Evolutionary conservation across 345 rosid species (phyloP).

Genomic region (Heritiera fomes): DNA sequence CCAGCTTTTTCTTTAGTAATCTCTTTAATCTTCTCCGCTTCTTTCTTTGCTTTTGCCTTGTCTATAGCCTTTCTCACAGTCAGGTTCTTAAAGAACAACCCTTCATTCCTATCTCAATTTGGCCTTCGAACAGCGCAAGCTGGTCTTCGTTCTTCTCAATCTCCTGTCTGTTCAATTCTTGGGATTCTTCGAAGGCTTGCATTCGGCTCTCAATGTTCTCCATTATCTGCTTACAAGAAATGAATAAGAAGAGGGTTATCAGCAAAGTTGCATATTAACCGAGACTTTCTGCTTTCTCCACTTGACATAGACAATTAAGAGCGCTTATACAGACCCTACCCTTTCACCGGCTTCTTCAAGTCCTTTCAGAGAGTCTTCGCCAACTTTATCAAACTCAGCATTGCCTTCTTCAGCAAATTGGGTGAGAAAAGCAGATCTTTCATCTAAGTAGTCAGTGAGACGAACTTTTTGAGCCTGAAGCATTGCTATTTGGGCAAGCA

Average conservation of each 20-base stretch:
- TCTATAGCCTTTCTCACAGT: slow-evolving; percentile 51
- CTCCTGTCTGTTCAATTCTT: slow-evolving; percentile 57
- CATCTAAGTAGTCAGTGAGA: slow-evolving; percentile 77
- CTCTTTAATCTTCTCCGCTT: slow-evolving; percentile 52
- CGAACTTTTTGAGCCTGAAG: slow-evolving; percentile 82
- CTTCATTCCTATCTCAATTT: slow-evolving; percentile 77
- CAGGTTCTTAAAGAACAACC: slow-evolving; percentile 84
- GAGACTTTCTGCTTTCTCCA: not conserved
- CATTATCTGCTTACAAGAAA: slow-evolving; percentile 57
- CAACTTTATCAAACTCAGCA: slow-evolving; percentile 77
- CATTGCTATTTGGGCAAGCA: slow-evolving; percentile 83
- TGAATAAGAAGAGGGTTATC: slow-evolving; percentile 26
- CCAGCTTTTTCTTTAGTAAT: slow-evolving; percentile 51
- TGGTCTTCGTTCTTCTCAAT: slow-evolving; percentile 65
- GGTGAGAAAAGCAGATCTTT: slow-evolving; percentile 66
- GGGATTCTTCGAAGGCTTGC: slow-evolving; percentile 88
- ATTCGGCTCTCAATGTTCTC: slow-evolving; percentile 77
- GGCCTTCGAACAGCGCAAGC: slow-evolving; percentile 65
- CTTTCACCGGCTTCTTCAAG: slow-evolving; percentile 80
- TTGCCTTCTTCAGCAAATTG: slow-evolving; percentile 84
- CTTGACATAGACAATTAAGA: not conserved
- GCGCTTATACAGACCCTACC: slow-evolving; percentile 45
- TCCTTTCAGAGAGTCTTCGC: slow-evolving; percentile 83
- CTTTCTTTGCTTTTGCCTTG: slow-evolving; percentile 57
- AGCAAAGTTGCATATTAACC: not conserved